These are phyloP conservation scores for Kodamaea leandrae DNA, from an alignment of 805 yeast genomes.

Conservation along the genomic window DNA sequence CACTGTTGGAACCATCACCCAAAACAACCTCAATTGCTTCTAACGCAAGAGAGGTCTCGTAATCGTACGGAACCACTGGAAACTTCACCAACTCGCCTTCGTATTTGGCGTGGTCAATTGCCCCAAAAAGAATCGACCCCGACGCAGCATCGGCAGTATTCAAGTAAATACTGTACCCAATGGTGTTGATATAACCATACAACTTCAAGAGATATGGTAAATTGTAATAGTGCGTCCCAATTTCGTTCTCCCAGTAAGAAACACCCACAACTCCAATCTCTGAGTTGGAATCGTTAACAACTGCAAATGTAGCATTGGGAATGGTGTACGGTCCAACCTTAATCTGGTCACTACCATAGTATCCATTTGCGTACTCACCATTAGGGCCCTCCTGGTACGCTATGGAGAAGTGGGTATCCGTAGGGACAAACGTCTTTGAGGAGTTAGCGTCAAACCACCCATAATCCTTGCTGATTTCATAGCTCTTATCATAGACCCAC, in stretches of 20 bases:
- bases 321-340: conserved; percentile 12
- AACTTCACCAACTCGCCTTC: conserved; percentile 38
- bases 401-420: conserved; percentile 27
- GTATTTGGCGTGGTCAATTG: conserved; percentile 63
- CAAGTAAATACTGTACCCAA: conserved; percentile 62
- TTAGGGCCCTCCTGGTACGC: conserved; percentile 43
- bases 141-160: conserved; percentile 38
- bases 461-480: conserved; percentile 2
- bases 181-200: conserved; percentile 54
- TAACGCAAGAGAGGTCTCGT: conserved; percentile 20
- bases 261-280: conserved; percentile 24
- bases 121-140: conserved; percentile 69
- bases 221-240: conserved; percentile 48
- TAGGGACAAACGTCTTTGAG: conserved; percentile 16
- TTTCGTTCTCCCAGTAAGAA: conserved; percentile 14
- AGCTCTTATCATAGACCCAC: conserved; percentile 43
- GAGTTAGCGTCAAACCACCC: conserved; percentile 18
- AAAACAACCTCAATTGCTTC: not conserved
- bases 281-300: conserved; percentile 14
- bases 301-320: conserved; percentile 16
- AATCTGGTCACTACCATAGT: conserved; percentile 36
- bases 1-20: not conserved
- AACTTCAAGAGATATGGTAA: conserved; percentile 59
- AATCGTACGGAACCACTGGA: conserved; percentile 16
- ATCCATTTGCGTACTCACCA: conserved; percentile 45